Evolutionary conservation across 139 green algal genomes (phyloP).

Genomic region (Ettlia oleoabundans): DNA sequence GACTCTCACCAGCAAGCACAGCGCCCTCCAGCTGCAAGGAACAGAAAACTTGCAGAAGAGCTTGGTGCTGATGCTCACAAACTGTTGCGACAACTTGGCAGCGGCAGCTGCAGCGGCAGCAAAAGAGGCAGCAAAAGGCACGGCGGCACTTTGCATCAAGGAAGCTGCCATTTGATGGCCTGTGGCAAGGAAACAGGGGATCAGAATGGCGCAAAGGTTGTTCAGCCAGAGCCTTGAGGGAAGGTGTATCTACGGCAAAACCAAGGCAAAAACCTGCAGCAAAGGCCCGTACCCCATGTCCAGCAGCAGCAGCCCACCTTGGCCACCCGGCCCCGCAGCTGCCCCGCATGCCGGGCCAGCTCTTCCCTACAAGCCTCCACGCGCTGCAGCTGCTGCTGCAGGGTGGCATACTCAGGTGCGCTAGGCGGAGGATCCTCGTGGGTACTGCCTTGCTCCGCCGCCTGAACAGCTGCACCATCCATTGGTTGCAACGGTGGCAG

Average conservation of each 20-base stretch:
- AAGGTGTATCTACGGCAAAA: no score
- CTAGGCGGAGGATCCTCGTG: neutral
- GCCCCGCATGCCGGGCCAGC: slow-evolving; percentile 22
- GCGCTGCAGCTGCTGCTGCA: slow-evolving; percentile 16
- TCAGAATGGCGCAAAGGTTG: no score
- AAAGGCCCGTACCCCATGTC: no score
- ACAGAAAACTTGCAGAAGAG: neutral
- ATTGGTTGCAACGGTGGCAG: neutral
- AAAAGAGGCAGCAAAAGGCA: neutral
- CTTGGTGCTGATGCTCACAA: neutral
- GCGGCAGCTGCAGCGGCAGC: neutral
- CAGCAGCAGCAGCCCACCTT: neutral
- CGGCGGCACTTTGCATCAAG: no score
- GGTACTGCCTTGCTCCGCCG: neutral
- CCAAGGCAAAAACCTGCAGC: no score
- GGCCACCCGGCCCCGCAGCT: slow-evolving; percentile 18
- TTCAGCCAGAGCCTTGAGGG: no score
- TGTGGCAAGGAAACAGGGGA: no score
- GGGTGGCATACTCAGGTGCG: neutral
- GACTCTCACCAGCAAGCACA: slow-evolving; percentile 21
- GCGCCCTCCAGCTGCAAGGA: slow-evolving; percentile 16
- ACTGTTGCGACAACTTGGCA: neutral
- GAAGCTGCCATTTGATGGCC: no score
- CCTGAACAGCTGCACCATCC: no score
- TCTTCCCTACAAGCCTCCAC: slow-evolving; percentile 24